Evolutionary conservation across 2,329 filamentous ascomycete species (phyloP), one percentile per base, ranked within the genome.

Genomic region (Aureobasidium leucospermi): DNA sequence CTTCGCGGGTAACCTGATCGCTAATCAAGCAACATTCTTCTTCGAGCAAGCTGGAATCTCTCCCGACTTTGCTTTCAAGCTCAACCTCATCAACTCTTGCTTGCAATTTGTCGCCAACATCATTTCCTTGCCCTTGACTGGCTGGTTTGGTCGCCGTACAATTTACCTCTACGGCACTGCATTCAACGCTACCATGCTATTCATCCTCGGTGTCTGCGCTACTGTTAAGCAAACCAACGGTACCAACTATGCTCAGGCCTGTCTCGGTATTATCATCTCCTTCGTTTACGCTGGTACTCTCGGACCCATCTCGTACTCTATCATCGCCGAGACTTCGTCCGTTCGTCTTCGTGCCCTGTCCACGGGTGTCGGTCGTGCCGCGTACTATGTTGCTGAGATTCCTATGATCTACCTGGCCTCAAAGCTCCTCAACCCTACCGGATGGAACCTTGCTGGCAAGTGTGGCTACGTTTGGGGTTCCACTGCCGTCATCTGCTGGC

Each of bases 261-360:
- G 79, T 10, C 74, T 87, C 31, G 85, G 84, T 63, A 74, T 87
- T 59, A 84, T 87, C 65, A 76, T 87, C 67, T 87, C 85, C 34
- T 81, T 88, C 60, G 71, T 86, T 34, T 88, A 85, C 74, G 81
- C 79, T 46, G 70, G 85, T 15, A 82, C 81, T 64, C 82, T 82
- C 23, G 85, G 82, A 2, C 85, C 85, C 49, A 81, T 81, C 45
- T 85, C 84, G 10, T 87, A 81, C 79, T 81, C 84, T 71, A 84
- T 87, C 65, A 87, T 87, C 47, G 83, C 80, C 65, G 85, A 87
- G 71, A 87, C 85, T 1, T 85, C 84, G 0, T 75, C 84, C 52
- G 79, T 87, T 59, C 83, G 84, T 62, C 83, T 87, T 32, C 71
- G 84, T 49, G 81, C 84, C 47, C 73, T 87, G 16, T 86, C 81